Base-by-base conservation (phyloP, 1,284 basidiomycete species). In the Sporisorium sorghi region DNA sequence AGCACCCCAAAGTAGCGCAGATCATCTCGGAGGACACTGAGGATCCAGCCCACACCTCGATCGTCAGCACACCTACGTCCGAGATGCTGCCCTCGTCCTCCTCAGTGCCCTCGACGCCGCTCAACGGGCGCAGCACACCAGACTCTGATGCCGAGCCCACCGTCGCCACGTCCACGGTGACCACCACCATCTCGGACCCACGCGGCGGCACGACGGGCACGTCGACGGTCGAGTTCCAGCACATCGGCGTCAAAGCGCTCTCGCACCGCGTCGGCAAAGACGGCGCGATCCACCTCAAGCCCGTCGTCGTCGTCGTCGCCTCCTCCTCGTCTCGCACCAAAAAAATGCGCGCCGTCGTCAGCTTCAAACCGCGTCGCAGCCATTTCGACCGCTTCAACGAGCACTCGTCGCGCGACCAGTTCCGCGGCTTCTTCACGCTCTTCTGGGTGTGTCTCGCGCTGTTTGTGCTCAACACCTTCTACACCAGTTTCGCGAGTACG, bases 401-500 rank as follows among this genome's bases (percentile, higher is more conserved):
- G 33, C 23, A 42, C 17, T 65, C 60, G 0, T 64, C 73, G 2
- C 55, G 62, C 33, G 73, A 73, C 28, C 74, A 70, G 42, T 84
- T 84, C 62, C 76, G 81, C 3, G 83, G 83, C 40, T 84, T 84
- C 56, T 84, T 81, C 51, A 81, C 73, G 8, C 77, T 84, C 49
- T 84, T 84, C 64, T 84, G 83, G 83, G 79, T 84, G 52, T 74
- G 70, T 26, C 51, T 83, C n/a, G 71, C 72, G 19, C 61, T 83
- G 35, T 66, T 77, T 24, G 80, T 84, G 26, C 73, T 84, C 53
- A 79, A 80, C 62, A 78, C 78, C 8, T 79, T 74, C 19, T 77
- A 79, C 56, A 73, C 62, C 19, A 76, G 77, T 21, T 83, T 77
- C 32, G 58, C 66, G 12, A 47, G 58, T 26, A 91, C 89, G 35